Base-by-base conservation (phyloP, 225 moss, liverwort and hornwort species). In the Physcomitrellopsis africana region DNA sequence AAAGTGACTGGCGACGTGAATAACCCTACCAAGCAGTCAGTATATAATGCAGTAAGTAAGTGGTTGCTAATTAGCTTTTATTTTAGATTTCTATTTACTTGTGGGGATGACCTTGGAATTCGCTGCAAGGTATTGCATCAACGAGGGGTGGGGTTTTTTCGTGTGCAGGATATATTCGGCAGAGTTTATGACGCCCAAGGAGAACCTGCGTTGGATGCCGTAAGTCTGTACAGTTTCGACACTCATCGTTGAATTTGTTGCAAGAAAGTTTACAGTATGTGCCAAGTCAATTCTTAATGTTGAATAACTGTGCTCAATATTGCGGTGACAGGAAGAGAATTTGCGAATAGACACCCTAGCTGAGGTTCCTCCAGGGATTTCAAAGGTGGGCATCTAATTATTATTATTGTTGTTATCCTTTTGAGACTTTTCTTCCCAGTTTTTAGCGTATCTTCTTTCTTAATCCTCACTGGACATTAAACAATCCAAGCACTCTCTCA, bases 181-280 rank as follows among this genome's bases (percentile, higher is more conserved):
- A 81, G 88, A 81, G 88, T 92, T 70, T 90, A 90, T 73, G 86
- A 92, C 63, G 88, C 88, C 19, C 85, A 88, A 81, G 88, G 92
- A 66, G 88, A 92, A 79, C 90, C 90, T 67, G 86, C 88, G 43
- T 77, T 90, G 79, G 92, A 92, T 81, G 70, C 86, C 19, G 90
- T 91, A 81, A 84, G 86, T 76, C 51, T 64, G 67, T 60, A 12
- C 41, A 24, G 51, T 72, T 67, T 23, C 44, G 1, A 58, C 32
- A 51, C 14, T 63, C 76, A 4, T 27, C 22, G 11, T 49, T 17
- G 17, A 42, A 41, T 27, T 53, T 61, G 37, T 65, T 49, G 74
- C 9, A 10, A 53, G 54, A 15, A 46, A 3, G 13, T 32, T 42
- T 54, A 48, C 11, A 56, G 7, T 22, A 7, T 41, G 20, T 66